These are phyloP conservation scores for Neurospora tetraspora DNA, from an alignment of 495 filamentous ascomycete genomes.

Conservation along the genomic window DNA sequence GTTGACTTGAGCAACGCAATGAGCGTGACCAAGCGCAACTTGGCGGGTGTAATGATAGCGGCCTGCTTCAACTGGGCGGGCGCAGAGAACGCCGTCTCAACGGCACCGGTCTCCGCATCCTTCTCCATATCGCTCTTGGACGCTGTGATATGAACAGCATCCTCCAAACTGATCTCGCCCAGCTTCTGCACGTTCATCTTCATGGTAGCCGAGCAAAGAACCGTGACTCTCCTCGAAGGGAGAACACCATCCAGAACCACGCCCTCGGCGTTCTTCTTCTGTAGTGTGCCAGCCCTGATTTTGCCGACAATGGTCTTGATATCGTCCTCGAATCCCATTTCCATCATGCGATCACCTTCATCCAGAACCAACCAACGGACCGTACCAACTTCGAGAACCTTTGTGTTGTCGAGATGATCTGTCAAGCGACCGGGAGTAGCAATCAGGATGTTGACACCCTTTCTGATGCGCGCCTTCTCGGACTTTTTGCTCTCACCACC, in stretches of 20 bases:
- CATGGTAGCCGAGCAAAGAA: constrained; percentile 95
- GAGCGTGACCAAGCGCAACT: constrained; percentile 79
- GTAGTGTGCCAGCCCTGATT: constrained; percentile 45
- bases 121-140: constrained; percentile 41
- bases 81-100: constrained; percentile 60
- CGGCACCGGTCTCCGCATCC: constrained; percentile 32
- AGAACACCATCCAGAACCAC: constrained; percentile 41
- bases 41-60: constrained; percentile 76
- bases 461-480: constrained; percentile 85
- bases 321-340: constrained; percentile 91
- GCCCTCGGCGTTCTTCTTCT: constrained; percentile 29
- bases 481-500: constrained; percentile 97
- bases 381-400: constrained; percentile 76
- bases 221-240: constrained; percentile 67
- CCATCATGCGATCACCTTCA: constrained; percentile 93
- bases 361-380: constrained; percentile 91
- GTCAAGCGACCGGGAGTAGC: constrained; percentile 84
- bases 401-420: constrained; percentile 86
- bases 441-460: constrained; percentile 89
- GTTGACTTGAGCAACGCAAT: constrained; percentile 73
- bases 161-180: constrained; percentile 88
- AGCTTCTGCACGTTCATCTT: constrained; percentile 90
- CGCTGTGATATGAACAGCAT: constrained; percentile 78
- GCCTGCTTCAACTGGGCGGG: constrained; percentile 89
- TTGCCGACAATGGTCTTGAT: constrained; percentile 68